These are phyloP conservation scores for Saxophila tyrrhenica DNA, from an alignment of 495 filamentous ascomycete genomes.

Conservation along the genomic window DNA sequence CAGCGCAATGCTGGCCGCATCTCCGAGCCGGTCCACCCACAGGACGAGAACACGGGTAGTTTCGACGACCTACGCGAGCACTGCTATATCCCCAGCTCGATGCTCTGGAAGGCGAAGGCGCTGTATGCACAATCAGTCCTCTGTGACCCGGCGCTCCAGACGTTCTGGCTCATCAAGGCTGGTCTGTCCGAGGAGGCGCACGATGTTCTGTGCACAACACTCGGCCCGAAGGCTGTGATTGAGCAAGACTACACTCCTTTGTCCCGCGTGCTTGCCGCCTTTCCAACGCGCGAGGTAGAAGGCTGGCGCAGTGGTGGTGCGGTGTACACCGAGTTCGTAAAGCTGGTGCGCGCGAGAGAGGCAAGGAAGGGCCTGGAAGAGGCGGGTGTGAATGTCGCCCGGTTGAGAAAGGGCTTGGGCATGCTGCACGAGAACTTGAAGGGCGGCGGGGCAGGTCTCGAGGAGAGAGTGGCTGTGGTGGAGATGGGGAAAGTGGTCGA, in stretches of 20 bases:
- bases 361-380: conserved; percentile 25
- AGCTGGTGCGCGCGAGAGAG: conserved; percentile 38
- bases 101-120: conserved; percentile 84
- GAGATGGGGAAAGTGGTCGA: conserved; percentile 57
- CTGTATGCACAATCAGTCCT: conserved; percentile 60
- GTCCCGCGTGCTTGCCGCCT: conserved; percentile 52
- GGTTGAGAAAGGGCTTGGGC: conserved; percentile 51
- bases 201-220: conserved; percentile 59
- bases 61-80: conserved; percentile 49
- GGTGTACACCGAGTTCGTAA: conserved; percentile 72
- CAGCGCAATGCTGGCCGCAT: conserved; percentile 37
- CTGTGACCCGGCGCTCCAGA: conserved; percentile 52
- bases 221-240: conserved; percentile 70
- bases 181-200: conserved; percentile 72
- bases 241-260: conserved; percentile 60
- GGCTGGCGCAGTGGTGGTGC: conserved; percentile 69
- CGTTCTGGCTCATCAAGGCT: conserved; percentile 64
- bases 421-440: conserved; percentile 50
- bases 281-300: conserved; percentile 37
- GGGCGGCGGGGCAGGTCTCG: conserved; percentile 39
- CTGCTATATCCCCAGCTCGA: conserved; percentile 56
- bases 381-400: conserved; percentile 33
- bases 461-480: conserved; percentile 66
- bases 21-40: conserved; percentile 26
- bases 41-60: conserved; percentile 36